phyloP scores from a whole-genome alignment of 2,329 filamentous ascomycete genomes.

The Dryadomyces quercus-mongolicae region DNA sequence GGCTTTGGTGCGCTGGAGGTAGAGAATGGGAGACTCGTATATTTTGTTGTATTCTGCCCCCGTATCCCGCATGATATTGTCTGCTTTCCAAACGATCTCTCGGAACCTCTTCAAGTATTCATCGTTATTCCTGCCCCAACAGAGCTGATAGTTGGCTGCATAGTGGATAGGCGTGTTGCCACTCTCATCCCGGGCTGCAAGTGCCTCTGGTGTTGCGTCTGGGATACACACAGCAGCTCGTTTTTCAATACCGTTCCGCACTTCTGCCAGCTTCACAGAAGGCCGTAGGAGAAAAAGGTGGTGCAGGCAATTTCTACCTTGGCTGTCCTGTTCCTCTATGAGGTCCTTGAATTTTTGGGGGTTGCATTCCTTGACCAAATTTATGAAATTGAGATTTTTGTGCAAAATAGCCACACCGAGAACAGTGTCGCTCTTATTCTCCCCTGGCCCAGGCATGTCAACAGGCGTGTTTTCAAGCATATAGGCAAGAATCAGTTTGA shows the following conservation, averaged over 20 bases:
- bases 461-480: not conserved
- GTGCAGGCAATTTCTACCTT: not conserved
- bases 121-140: not conserved
- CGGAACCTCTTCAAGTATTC: not conserved
- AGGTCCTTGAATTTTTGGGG: not conserved
- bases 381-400: not conserved
- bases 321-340: not conserved
- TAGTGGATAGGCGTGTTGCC: slow-evolving; percentile 1
- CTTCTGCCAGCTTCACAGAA: not conserved
- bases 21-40: not conserved
- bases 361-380: not conserved
- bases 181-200: not conserved
- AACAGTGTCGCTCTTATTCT: not conserved
- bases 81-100: not conserved
- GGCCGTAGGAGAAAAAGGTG: not conserved
- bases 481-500: not conserved
- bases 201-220: not conserved
- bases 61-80: not conserved
- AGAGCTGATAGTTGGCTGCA: not conserved
- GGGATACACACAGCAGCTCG: not conserved
- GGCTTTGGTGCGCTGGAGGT: not conserved
- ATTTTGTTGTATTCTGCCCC: not conserved
- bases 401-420: not conserved
- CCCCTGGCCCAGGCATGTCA: not conserved
- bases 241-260: not conserved